Evolutionary conservation across 495 filamentous ascomycete species (phyloP).

Genomic region (Sabuloglossum arenarium): DNA sequence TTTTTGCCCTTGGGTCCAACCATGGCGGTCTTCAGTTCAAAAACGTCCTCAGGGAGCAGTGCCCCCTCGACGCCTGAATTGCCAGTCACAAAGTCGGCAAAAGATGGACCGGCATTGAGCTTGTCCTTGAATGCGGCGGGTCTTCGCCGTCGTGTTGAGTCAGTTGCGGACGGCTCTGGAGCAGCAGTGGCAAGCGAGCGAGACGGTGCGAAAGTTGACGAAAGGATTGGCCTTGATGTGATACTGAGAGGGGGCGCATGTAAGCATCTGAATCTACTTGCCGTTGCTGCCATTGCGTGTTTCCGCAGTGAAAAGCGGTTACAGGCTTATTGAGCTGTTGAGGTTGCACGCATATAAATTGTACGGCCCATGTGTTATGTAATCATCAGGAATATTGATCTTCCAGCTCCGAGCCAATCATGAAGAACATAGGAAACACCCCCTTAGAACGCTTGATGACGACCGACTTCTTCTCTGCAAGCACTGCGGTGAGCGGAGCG

Average conservation of each 20-base stretch:
- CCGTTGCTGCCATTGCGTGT: constrained; percentile 15
- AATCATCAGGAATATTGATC: not conserved
- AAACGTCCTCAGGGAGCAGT: constrained; percentile 34
- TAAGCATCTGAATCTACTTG: constrained; percentile 13
- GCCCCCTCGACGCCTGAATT: constrained; percentile 25
- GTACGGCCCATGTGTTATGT: too few species aligned
- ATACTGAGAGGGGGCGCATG: constrained; percentile 10
- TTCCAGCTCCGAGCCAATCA: not conserved
- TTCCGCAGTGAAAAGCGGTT: too few species aligned
- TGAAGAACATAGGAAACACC: not conserved
- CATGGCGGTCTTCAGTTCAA: constrained; percentile 49
- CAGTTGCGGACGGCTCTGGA: constrained; percentile 14
- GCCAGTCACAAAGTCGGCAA: constrained; percentile 58
- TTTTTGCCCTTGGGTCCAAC: constrained; percentile 64
- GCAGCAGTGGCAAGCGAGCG: constrained; percentile 24
- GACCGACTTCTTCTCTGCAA: not conserved
- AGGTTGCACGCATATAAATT: too few species aligned
- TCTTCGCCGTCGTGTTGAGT: constrained; percentile 22
- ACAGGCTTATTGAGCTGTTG: too few species aligned
- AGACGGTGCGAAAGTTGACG: not conserved
- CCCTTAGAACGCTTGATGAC: not conserved
- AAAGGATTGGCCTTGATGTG: not conserved
- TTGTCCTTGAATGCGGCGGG: constrained; percentile 57
- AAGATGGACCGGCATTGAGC: constrained; percentile 61
- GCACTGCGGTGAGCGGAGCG: not conserved